Evolutionary conservation across 179 eudicot species (phyloP).

Genomic region (Sideroxylon spinosum): DNA sequence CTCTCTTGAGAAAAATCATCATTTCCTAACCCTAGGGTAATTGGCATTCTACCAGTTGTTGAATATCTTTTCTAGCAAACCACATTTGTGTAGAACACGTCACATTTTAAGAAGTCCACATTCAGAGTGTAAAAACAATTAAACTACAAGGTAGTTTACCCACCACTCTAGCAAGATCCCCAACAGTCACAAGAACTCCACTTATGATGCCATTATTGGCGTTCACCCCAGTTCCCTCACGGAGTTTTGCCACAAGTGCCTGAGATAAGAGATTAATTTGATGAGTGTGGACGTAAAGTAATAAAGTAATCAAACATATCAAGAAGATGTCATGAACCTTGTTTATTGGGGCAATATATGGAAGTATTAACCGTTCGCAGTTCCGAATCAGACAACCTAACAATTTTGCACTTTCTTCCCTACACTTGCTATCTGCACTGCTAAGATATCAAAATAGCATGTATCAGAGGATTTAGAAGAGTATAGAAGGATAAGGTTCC

Average conservation of each 20-base stretch:
- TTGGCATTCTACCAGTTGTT: neutral
- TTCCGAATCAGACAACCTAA: conserved; percentile 92
- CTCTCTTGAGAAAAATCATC: neutral
- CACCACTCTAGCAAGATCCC: conserved; percentile 99
- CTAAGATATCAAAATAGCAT: conserved; percentile 19
- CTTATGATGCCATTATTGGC: conserved; percentile 80
- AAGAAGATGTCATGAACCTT: conserved; percentile 44
- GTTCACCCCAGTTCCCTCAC: conserved; percentile 71
- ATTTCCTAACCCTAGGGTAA: neutral
- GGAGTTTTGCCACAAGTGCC: conserved; percentile 88
- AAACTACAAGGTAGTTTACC: conserved; percentile 24
- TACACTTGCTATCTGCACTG: conserved; percentile 93
- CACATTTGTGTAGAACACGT: neutral
- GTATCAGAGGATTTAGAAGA: conserved; percentile 5
- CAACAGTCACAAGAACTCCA: conserved; percentile 90
- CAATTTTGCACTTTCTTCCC: conserved; percentile 97
- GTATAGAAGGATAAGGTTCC: neutral
- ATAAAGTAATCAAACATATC: neutral
- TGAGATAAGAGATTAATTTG: conserved; percentile 28
- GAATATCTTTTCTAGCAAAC: neutral
- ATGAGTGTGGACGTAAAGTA: conserved; percentile 15
- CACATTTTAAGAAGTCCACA: neutral
- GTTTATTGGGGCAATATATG: conserved; percentile 92
- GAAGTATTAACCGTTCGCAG: conserved; percentile 87
- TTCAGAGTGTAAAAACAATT: neutral